A percentile compares a stretch with the other conserved stretches of the same genome.
Conservation (phyloP, 352 stramenopile species). For the Pelagophyceae sp. region DNA sequence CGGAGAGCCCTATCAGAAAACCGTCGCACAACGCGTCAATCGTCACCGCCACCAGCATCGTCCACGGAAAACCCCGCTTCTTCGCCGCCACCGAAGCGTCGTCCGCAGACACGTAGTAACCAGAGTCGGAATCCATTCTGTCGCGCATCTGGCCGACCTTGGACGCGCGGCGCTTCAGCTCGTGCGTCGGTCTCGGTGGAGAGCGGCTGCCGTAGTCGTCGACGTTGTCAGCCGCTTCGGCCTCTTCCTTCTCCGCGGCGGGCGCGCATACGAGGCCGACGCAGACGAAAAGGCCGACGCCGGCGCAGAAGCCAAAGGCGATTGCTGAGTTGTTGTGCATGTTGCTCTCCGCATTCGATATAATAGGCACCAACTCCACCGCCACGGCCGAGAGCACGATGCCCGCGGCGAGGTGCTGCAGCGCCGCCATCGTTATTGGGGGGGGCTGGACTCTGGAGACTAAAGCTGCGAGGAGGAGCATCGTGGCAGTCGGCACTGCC, state of each 20-base stretch:
- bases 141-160: too few species aligned
- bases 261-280: neutral
- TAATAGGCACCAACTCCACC: neutral
- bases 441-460: too few species aligned
- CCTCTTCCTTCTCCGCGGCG: neutral
- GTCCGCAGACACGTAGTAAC: too few species aligned
- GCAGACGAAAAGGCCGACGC: neutral
- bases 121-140: too few species aligned
- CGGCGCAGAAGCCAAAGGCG: neutral
- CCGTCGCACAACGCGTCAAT: neutral
- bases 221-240: neutral
- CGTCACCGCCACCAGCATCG: neutral
- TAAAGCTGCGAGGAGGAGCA: too few species aligned
- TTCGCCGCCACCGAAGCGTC: neutral
- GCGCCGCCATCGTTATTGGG: too few species aligned
- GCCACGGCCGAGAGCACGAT: constrained; percentile 1
- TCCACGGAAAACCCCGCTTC: neutral
- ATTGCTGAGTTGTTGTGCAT: neutral
- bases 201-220: too few species aligned
- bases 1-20: neutral
- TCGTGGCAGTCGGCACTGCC: too few species aligned
- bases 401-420: constrained; percentile 6
- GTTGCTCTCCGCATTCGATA: neutral
- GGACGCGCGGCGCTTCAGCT: too few species aligned
- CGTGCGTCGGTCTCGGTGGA: too few species aligned